A percentile compares a stretch with the other conserved stretches of the same genome.
Conservation (phyloP, 352 stramenopile species). For the Aphanomyces stellatus region DNA sequence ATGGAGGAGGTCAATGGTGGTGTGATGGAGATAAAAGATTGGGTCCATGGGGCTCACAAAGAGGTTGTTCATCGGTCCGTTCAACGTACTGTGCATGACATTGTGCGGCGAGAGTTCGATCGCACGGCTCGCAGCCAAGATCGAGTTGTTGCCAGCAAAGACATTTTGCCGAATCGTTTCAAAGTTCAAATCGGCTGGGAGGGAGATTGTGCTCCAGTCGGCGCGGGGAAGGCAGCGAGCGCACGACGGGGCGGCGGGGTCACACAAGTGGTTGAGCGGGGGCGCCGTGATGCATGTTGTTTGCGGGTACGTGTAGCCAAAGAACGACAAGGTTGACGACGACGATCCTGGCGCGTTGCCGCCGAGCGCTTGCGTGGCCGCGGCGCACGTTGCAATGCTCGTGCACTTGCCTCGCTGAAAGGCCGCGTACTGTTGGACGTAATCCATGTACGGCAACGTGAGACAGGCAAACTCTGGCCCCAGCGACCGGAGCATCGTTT, state of each 20-base stretch:
- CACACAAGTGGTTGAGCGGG: slow-evolving; percentile 19
- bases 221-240: neutral
- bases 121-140: neutral
- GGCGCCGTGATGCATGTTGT: neutral
- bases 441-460: slow-evolving; percentile 58
- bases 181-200: neutral
- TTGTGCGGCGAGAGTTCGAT: slow-evolving; percentile 10
- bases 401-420: slow-evolving; percentile 23
- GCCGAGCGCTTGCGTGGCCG: slow-evolving; percentile 30
- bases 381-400: slow-evolving; percentile 29
- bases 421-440: slow-evolving; percentile 20
- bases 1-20: slow-evolving; percentile 55
- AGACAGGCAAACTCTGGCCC: slow-evolving; percentile 34
- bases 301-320: neutral
- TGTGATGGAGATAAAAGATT: slow-evolving; percentile 20
- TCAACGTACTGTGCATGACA: slow-evolving; percentile 33
- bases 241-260: slow-evolving; percentile 21
- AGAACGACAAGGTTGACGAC: neutral
- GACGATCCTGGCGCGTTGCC: slow-evolving; percentile 2
- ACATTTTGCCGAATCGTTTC: neutral
- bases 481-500: slow-evolving; percentile 59
- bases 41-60: slow-evolving; percentile 19
- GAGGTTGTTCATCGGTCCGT: slow-evolving; percentile 39
- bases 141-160: neutral
- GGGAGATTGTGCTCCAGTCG: neutral